Percentiles rank a stretch among this genome's conserved stretches.
These are phyloP conservation scores for Vitis hybrid DNA, from an alignment of 177 flowering plant genomes.

Conservation along the genomic window DNA sequence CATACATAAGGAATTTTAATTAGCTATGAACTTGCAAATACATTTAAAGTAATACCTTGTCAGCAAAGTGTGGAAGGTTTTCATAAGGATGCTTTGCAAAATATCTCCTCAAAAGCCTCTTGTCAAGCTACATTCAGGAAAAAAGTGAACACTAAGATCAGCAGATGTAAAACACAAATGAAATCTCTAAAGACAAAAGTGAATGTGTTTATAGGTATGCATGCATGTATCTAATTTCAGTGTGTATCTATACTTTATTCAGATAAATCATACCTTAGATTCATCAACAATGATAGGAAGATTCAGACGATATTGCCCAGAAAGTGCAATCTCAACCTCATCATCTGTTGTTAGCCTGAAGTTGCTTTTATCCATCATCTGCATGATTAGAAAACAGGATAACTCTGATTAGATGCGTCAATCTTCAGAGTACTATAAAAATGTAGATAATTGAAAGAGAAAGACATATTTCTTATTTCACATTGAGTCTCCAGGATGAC, in stretches of 20 bases:
- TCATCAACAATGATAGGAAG: slow-evolving; percentile 94
- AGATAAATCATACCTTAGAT: slow-evolving; percentile 58
- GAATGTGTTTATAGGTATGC: too few relatives aligned
- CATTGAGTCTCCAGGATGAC: too few relatives aligned
- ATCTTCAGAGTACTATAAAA: too few relatives aligned
- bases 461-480: too few relatives aligned
- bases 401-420: too few relatives aligned
- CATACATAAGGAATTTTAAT: too few relatives aligned
- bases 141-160: slow-evolving; percentile 5
- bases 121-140: slow-evolving; percentile 68
- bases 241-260: too few relatives aligned
- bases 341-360: slow-evolving; percentile 83
- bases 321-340: slow-evolving; percentile 81
- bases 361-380: slow-evolving; percentile 97
- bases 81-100: slow-evolving; percentile 66
- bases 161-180: not conserved
- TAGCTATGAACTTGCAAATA: too few relatives aligned
- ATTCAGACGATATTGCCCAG: slow-evolving; percentile 92
- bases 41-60: slow-evolving; percentile 58
- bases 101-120: slow-evolving; percentile 62
- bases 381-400: slow-evolving; percentile 1
- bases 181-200: not conserved
- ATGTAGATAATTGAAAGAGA: too few relatives aligned
- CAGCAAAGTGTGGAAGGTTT: slow-evolving; percentile 78
- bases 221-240: too few relatives aligned